These are phyloP conservation scores for Amauroascus verrucosus DNA, from an alignment of 2,329 filamentous ascomycete genomes.

Conservation along the genomic window DNA sequence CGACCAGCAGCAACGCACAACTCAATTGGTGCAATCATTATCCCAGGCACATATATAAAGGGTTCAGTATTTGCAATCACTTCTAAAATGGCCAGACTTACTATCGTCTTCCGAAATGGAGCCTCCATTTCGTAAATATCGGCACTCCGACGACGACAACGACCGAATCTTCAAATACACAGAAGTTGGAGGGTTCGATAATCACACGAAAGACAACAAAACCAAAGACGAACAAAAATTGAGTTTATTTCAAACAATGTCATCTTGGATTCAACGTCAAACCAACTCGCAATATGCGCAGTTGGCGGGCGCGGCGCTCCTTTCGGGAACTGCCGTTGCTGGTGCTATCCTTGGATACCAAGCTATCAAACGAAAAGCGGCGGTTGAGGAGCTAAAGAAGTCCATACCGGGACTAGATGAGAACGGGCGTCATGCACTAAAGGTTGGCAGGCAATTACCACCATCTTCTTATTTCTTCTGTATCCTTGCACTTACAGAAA, in stretches of 20 bases:
- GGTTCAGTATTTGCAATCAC: not conserved
- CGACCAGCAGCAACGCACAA: not conserved
- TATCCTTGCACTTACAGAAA: not conserved
- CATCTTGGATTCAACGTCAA: constrained; percentile 37
- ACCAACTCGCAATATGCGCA: constrained; percentile 34
- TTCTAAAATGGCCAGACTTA: constrained; percentile 1
- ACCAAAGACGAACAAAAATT: not conserved
- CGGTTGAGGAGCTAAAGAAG: constrained; percentile 48
- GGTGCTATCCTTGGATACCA: constrained; percentile 49
- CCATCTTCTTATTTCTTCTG: not conserved
- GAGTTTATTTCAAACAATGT: constrained; percentile 25
- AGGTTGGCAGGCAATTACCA: constrained; percentile 28
- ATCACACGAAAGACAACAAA: not conserved
- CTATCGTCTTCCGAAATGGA: not conserved
- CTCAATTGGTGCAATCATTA: not conserved
- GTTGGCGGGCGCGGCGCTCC: constrained; percentile 34
- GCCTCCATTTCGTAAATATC: not conserved
- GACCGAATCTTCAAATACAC: not conserved
- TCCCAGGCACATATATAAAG: not conserved
- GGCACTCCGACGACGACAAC: not conserved
- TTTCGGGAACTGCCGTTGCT: constrained; percentile 37
- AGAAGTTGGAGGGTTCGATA: not conserved
- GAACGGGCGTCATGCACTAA: constrained; percentile 39
- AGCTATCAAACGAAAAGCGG: constrained; percentile 44
- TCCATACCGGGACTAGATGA: constrained; percentile 48